Conservation (phyloP, 768 basidiomycete genomes). For the Polyporus arcularius region DNA sequence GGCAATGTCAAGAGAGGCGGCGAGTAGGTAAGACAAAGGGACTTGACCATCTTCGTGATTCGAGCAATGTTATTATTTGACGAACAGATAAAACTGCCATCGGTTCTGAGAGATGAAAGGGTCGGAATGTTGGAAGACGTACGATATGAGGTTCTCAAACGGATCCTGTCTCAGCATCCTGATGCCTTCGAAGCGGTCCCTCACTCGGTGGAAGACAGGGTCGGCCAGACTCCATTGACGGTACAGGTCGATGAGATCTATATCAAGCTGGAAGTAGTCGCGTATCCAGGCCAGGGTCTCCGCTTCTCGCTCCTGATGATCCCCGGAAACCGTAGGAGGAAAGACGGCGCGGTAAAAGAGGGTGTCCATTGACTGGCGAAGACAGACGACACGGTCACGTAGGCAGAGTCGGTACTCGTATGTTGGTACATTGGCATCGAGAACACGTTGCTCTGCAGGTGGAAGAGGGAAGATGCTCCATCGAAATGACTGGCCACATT, state of each 20-base stretch:
- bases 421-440: slow-evolving; percentile 26
- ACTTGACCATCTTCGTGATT: slow-evolving; percentile 91
- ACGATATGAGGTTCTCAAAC: slow-evolving; percentile 96
- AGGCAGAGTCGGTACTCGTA: slow-evolving; percentile 82
- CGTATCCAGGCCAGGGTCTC: slow-evolving; percentile 76
- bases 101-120: background rate
- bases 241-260: slow-evolving; percentile 73
- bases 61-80: slow-evolving; percentile 96
- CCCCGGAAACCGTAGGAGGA: slow-evolving; percentile 42
- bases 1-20: slow-evolving; percentile 58
- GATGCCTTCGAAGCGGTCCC: slow-evolving; percentile 74
- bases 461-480: slow-evolving; percentile 62
- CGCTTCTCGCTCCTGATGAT: slow-evolving; percentile 43
- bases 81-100: slow-evolving; percentile 89
- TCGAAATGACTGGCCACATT: slow-evolving; percentile 85
- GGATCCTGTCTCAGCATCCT: slow-evolving; percentile 90
- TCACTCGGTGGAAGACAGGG: slow-evolving; percentile 66
- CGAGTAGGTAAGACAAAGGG: slow-evolving; percentile 78
- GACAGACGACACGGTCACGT: slow-evolving; percentile 79
- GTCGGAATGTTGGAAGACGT: slow-evolving; percentile 35
- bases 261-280: slow-evolving; percentile 88
- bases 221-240: slow-evolving; percentile 74
- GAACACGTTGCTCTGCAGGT: slow-evolving; percentile 2
- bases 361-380: slow-evolving; percentile 65
- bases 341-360: slow-evolving; percentile 75